A percentile compares a stretch with the other conserved stretches of the same genome.
Evolutionary conservation across 192 early-diverging fungal species (phyloP).

Genomic region (Lunasporangiospora selenospora): DNA sequence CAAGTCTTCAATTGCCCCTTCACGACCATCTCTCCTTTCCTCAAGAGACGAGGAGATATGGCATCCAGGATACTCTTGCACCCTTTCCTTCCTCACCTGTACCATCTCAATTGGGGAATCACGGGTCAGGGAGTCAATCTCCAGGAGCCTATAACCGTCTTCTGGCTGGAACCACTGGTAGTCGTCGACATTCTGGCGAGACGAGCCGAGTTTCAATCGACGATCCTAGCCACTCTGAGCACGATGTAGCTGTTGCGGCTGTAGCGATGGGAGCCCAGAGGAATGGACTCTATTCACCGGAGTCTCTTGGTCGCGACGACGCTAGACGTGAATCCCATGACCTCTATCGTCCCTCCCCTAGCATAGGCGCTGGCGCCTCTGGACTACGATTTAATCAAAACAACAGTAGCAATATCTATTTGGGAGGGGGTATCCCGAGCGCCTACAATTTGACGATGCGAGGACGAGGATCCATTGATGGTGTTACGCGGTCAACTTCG

Average conservation of each 20-base stretch:
- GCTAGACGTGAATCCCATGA: constrained; percentile 26
- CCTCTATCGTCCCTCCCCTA: constrained; percentile 9
- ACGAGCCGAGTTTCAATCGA: constrained; percentile 22
- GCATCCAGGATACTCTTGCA: constrained; percentile 21
- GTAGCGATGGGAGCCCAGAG: constrained; percentile 30
- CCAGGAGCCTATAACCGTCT: constrained; percentile 21
- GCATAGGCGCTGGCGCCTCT: not conserved
- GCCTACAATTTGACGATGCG: constrained; percentile 41
- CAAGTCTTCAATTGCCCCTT: constrained; percentile 30
- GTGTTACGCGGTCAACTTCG: constrained; percentile 20
- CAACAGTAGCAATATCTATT: constrained; percentile 1
- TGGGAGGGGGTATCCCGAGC: constrained; percentile 12
- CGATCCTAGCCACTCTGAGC: constrained; percentile 33
- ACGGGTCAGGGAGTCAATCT: not conserved
- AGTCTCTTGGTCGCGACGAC: constrained; percentile 36
- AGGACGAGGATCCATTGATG: constrained; percentile 32
- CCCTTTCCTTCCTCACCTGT: constrained; percentile 5
- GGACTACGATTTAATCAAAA: constrained; percentile 6
- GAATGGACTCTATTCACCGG: constrained; percentile 9
- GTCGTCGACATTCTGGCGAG: constrained; percentile 8
- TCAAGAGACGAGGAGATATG: constrained; percentile 31
- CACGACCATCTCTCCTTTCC: constrained; percentile 45
- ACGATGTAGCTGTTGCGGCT: constrained; percentile 40
- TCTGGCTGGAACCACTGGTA: not conserved
- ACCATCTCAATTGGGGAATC: constrained; percentile 1